A percentile compares a stretch with the other conserved stretches of the same genome.
These are phyloP conservation scores for Ustilago crameri DNA, from an alignment of 1,284 basidiomycete genomes.

Conservation along the genomic window DNA sequence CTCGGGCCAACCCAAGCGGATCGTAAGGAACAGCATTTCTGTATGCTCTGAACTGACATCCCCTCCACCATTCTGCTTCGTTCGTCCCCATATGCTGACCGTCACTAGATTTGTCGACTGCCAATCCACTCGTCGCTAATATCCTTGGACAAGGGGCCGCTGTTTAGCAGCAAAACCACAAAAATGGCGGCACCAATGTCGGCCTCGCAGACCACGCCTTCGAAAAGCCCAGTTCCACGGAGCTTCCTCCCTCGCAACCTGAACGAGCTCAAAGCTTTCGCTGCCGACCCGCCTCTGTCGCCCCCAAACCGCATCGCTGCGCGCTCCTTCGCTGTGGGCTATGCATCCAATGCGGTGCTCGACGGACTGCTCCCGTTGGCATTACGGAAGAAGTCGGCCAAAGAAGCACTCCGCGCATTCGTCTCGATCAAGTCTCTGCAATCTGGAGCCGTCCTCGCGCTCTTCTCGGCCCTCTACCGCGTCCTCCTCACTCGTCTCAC, in stretches of 20 bases:
- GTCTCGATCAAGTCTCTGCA: constrained; percentile 36
- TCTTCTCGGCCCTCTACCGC: constrained; percentile 55
- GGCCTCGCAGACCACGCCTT: constrained; percentile 35
- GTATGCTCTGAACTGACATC: no score
- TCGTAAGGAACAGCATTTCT: no score
- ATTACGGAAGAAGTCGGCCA: constrained; percentile 40
- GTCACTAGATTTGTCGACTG: no score
- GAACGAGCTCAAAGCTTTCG: constrained; percentile 12
- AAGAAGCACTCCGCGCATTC: constrained; percentile 31
- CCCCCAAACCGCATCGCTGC: constrained; percentile 29
- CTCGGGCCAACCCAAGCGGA: no score
- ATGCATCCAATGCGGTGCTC: constrained; percentile 36
- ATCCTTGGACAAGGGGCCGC: no score
- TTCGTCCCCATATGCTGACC: no score
- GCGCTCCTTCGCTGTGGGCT: constrained; percentile 44
- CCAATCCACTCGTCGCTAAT: no score
- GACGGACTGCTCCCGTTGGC: constrained; percentile 47
- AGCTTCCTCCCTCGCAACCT: constrained; percentile 14
- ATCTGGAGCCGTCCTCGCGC: constrained; percentile 36
- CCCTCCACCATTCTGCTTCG: no score
- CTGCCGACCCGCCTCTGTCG: constrained; percentile 34
- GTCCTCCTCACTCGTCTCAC: constrained; percentile 32
- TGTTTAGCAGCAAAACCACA: no score
- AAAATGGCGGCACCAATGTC: constrained; percentile 42
- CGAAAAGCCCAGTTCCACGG: constrained; percentile 10